Evolutionary conservation across 1,284 basidiomycete species (phyloP), one percentile per base, ranked within the genome.

Genomic region (Melampsora larici-populina): DNA sequence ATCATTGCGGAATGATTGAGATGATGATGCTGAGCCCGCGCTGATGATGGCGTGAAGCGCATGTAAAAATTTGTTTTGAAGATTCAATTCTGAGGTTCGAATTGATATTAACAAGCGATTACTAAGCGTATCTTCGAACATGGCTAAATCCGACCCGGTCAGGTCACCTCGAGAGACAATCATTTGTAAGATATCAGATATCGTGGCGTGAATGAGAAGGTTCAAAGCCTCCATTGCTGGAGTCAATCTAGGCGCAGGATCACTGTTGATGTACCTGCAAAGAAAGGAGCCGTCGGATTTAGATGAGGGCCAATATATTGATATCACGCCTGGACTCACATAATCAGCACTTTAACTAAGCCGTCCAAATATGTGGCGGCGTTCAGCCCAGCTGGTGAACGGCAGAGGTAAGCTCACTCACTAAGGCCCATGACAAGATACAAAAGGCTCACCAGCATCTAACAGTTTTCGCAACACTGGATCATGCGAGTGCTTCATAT

Each of bases 21-120:
- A 60, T 79, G 78, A 21, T 70, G 79, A 18, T 78, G 80, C 48
- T 78, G 79, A 9, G 72, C 69, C 33, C 0, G 88, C 88, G 24
- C 89, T 90, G 36, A 95, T 89, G 36, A 93, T 86, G 0, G 92
- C 91, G 82, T 97, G 94, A 0, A 99, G 87, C 11, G 96, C 88
- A 80, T 94, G 93, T 0, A 99, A 88, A 76, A 97, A 88, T 7
- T 94, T 95, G 86, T 93, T 94, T 84, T 97, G 94, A 18, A 94
- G 86, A 80, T 94, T 91, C 48, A 94, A 87, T 43, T 89, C 87
- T 24, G 85, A 86, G 29, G 86, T 86, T 80, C 93, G 90, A 24
- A 97, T 86, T 40, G 88, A 90, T 68, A 89, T 86, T 81, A 90
- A 92, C 1, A 97, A 86, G 81, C 92, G 91, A 68, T 88, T 88